Evolutionary conservation across 2,329 filamentous ascomycete species (phyloP).

Genomic region (Colletotrichum sublineola): DNA sequence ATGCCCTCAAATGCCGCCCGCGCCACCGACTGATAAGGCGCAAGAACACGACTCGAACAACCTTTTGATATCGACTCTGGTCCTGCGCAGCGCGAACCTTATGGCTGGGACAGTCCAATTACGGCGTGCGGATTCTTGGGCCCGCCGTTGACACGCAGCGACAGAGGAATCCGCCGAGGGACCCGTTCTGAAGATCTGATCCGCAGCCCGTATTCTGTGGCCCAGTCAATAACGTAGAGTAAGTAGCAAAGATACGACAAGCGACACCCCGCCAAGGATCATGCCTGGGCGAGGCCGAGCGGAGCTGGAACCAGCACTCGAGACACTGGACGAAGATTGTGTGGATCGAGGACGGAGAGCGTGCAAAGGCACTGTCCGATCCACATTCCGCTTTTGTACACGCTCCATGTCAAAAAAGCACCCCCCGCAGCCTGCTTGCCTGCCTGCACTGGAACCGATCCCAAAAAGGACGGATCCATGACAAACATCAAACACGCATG

Average conservation of each 20-base stretch:
- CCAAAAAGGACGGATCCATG: constrained; percentile 13
- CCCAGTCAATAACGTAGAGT: background rate
- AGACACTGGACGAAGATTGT: constrained; percentile 31
- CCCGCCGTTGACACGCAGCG: constrained; percentile 32
- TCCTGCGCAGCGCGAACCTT: constrained; percentile 26
- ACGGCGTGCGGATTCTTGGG: background rate
- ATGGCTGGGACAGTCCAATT: constrained; percentile 14
- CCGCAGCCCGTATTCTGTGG: constrained; percentile 18
- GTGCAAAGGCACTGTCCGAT: constrained; percentile 4
- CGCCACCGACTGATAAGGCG: background rate
- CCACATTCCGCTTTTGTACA: constrained; percentile 29
- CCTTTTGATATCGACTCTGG: constrained; percentile 18
- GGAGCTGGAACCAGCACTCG: constrained; percentile 30
- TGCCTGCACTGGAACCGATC: constrained; percentile 3
- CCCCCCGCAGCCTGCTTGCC: constrained; percentile 12
- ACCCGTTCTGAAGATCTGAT: constrained; percentile 37
- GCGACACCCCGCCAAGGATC: background rate
- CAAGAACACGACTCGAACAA: constrained; percentile 27
- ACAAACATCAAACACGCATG: constrained; percentile 32
- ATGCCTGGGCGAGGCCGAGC: constrained; percentile 29
- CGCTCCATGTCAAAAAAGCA: constrained; percentile 4
- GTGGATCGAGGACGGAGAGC: background rate
- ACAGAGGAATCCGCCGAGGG: constrained; percentile 14
- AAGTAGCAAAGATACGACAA: constrained; percentile 3
- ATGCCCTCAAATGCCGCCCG: background rate